A percentile compares a stretch with the other conserved stretches of the same genome.
phyloP scores from a whole-genome alignment of 2,329 filamentous ascomycete genomes.

The Laburnicola sp. region DNA sequence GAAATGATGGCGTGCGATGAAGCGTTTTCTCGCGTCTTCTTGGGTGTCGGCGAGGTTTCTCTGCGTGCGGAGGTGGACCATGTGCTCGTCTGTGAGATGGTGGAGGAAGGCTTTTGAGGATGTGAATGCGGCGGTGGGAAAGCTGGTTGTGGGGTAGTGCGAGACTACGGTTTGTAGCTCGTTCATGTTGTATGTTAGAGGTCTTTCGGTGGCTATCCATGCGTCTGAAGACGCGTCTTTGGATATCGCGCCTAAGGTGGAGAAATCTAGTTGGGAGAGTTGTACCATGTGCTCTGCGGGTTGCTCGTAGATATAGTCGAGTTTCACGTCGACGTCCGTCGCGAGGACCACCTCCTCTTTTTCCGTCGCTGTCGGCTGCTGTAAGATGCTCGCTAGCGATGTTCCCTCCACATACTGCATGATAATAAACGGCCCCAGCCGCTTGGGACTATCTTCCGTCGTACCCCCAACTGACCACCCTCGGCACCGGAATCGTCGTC shows the following conservation, averaged over 20 bases:
- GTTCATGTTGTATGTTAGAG: constrained; percentile 29
- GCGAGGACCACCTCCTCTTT: constrained; percentile 22
- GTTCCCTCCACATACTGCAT: constrained; percentile 27
- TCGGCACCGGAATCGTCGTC: constrained; percentile 21
- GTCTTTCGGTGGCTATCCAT: constrained; percentile 36
- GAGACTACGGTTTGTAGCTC: constrained; percentile 28
- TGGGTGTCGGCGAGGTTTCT: constrained; percentile 26
- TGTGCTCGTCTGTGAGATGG: constrained; percentile 23
- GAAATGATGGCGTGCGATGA: constrained; percentile 24
- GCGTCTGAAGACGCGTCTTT: constrained; percentile 21
- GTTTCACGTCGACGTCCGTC: constrained; percentile 20
- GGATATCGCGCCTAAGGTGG: constrained; percentile 37
- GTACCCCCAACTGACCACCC: constrained; percentile 22
- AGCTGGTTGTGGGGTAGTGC: constrained; percentile 33
- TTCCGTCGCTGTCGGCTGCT: constrained; percentile 19
- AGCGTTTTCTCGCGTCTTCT: constrained; percentile 29
- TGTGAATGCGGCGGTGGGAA: constrained; percentile 33
- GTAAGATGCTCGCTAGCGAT: constrained; percentile 18
- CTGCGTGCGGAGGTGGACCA: constrained; percentile 26
- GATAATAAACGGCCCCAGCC: constrained; percentile 32
- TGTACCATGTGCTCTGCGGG: constrained; percentile 21
- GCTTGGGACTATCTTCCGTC: constrained; percentile 23
- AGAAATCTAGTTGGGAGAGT: constrained; percentile 18
- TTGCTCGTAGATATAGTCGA: constrained; percentile 24
- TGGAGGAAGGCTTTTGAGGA: constrained; percentile 23